Conservation (phyloP, 805 yeast genomes). For the Debaryomyces maramus region DNA sequence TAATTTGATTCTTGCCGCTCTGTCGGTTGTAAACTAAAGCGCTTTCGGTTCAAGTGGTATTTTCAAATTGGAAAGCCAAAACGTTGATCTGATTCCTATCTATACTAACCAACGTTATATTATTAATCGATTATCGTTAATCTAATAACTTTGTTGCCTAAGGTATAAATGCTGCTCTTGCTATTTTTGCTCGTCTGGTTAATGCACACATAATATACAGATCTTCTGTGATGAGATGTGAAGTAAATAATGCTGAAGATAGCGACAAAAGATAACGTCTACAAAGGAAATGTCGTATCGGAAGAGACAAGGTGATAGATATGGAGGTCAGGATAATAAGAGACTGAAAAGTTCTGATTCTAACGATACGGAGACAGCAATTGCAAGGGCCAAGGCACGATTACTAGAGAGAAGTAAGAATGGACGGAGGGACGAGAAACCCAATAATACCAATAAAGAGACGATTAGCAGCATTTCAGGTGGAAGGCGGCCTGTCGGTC, state of each 20-base stretch:
- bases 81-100: neutral
- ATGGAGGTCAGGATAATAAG: neutral
- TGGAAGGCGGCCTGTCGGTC: conserved; percentile 6
- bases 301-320: neutral
- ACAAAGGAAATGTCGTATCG: neutral
- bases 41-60: neutral
- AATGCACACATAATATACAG: neutral
- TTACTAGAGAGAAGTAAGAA: conserved; percentile 5
- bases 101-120: too few species aligned
- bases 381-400: conserved; percentile 10
- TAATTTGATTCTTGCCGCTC: too few species aligned
- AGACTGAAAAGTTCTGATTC: neutral
- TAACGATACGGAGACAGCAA: conserved; percentile 4
- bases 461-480: neutral
- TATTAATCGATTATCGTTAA: too few species aligned
- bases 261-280: neutral
- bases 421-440: neutral
- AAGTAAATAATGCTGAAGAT: too few species aligned
- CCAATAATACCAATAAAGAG: too few species aligned
- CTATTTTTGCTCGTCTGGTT: conserved; percentile 1
- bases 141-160: too few species aligned
- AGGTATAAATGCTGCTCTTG: conserved; percentile 1
- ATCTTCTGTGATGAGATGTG: too few species aligned
- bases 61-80: neutral
- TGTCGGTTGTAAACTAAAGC: too few species aligned